These are phyloP conservation scores for Micractinium sp. DNA, from an alignment of 139 green algal genomes.

Conservation along the genomic window DNA sequence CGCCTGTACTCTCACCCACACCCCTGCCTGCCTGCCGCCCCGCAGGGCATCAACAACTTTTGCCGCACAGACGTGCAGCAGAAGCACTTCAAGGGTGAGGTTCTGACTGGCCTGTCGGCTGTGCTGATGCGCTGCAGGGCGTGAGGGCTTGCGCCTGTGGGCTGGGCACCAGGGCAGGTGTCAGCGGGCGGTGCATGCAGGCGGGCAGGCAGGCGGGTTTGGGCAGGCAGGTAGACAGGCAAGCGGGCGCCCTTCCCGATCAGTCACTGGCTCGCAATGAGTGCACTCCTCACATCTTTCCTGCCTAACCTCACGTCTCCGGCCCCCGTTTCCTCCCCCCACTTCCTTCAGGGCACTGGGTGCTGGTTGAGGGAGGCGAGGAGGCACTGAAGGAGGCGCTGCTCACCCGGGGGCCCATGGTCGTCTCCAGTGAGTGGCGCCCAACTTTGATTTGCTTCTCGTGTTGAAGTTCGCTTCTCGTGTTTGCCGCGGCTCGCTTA, in stretches of 20 bases:
- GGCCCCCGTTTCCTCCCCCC: no score
- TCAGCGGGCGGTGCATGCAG: not conserved
- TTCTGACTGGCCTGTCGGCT: no score
- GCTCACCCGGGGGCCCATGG: conserved; percentile 54
- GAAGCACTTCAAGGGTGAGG: conserved; percentile 35
- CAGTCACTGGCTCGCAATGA: not conserved
- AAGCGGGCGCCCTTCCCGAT: not conserved
- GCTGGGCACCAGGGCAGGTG: not conserved
- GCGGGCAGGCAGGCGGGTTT: not conserved
- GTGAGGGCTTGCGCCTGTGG: not conserved
- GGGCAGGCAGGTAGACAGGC: not conserved
- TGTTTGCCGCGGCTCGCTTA: no score
- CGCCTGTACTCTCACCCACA: not conserved
- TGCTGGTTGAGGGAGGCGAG: conserved; percentile 56
- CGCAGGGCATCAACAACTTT: conserved; percentile 52
- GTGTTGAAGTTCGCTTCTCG: no score
- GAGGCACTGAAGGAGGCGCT: conserved; percentile 57
- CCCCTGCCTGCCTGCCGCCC: no score
- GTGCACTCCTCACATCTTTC: no score
- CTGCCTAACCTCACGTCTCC: not conserved
- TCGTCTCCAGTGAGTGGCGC: conserved; percentile 46
- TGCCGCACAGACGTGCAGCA: conserved; percentile 39
- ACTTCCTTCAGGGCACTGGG: conserved; percentile 34
- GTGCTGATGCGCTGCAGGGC: not conserved
- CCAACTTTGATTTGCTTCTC: not conserved